A percentile compares a stretch with the other conserved stretches of the same genome.
These are phyloP conservation scores for Pezicula radicicola DNA, from an alignment of 2,329 filamentous ascomycete genomes.

Conservation along the genomic window DNA sequence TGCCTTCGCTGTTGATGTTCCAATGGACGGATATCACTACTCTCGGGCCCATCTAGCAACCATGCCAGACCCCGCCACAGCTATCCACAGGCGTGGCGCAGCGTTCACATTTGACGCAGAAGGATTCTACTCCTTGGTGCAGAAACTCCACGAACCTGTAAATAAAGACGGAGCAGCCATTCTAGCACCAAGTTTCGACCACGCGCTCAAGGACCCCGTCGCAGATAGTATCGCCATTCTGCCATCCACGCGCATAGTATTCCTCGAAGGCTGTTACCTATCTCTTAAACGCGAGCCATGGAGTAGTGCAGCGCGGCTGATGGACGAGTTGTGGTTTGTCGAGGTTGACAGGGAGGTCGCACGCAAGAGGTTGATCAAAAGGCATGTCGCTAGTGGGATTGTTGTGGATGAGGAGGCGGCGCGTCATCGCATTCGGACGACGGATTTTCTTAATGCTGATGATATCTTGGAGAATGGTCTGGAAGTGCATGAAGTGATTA, in stretches of 20 bases:
- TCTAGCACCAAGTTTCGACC: constrained; percentile 44
- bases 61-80: background rate
- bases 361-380: constrained; percentile 17
- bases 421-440: background rate
- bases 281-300: constrained; percentile 43
- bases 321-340: constrained; percentile 41
- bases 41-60: background rate
- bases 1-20: background rate
- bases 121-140: constrained; percentile 18
- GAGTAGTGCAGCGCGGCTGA: constrained; percentile 37
- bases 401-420: background rate
- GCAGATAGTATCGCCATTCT: constrained; percentile 40
- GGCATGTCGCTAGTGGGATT: constrained; percentile 27
- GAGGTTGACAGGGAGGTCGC: constrained; percentile 20
- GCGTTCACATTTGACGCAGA: constrained; percentile 29
- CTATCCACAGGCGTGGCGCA: constrained; percentile 21
- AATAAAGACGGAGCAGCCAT: constrained; percentile 4
- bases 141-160: constrained; percentile 13
- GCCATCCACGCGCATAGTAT: constrained; percentile 36
- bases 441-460: background rate
- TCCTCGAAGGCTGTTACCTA: constrained; percentile 50
- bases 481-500: background rate
- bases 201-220: constrained; percentile 47
- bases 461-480: background rate
- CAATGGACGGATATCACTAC: background rate